phyloP scores from a whole-genome alignment of 352 stramenopile genomes.

The Halophytophthora batemanensis region DNA sequence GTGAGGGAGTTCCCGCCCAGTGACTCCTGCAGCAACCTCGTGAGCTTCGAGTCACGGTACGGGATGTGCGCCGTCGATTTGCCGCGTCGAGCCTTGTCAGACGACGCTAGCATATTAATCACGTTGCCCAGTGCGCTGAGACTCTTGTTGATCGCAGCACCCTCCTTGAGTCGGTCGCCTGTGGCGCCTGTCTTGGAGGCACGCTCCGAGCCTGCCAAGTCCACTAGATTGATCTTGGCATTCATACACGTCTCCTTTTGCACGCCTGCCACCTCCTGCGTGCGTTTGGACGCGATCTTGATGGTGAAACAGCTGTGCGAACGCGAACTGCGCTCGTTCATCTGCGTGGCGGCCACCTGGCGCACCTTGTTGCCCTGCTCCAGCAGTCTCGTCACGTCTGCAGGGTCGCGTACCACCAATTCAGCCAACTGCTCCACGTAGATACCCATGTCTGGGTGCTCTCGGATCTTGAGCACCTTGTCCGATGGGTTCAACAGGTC shows the following conservation, averaged over 20 bases:
- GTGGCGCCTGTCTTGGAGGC: slow-evolving; percentile 87
- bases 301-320: slow-evolving; percentile 92
- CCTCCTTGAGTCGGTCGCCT: slow-evolving; percentile 88
- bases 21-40: slow-evolving; percentile 84
- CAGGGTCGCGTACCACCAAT: slow-evolving; percentile 75
- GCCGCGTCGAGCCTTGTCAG: slow-evolving; percentile 31
- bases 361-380: slow-evolving; percentile 89
- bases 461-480: slow-evolving; percentile 90
- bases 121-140: slow-evolving; percentile 90
- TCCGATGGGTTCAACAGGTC: slow-evolving; percentile 92
- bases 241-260: slow-evolving; percentile 80
- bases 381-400: slow-evolving; percentile 76
- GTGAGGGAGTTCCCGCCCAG: slow-evolving; percentile 91
- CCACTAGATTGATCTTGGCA: slow-evolving; percentile 91
- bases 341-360: slow-evolving; percentile 87
- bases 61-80: slow-evolving; percentile 71
- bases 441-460: slow-evolving; percentile 92
- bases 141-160: slow-evolving; percentile 91
- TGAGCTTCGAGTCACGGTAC: slow-evolving; percentile 92
- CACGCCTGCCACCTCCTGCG: slow-evolving; percentile 41
- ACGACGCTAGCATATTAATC: slow-evolving; percentile 86
- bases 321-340: slow-evolving; percentile 89
- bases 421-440: slow-evolving; percentile 91
- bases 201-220: slow-evolving; percentile 89
- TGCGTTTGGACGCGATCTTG: slow-evolving; percentile 85